These are phyloP conservation scores for Vitis vinifera DNA, from an alignment of 164 flowering plant genomes.

Conservation along the genomic window DNA sequence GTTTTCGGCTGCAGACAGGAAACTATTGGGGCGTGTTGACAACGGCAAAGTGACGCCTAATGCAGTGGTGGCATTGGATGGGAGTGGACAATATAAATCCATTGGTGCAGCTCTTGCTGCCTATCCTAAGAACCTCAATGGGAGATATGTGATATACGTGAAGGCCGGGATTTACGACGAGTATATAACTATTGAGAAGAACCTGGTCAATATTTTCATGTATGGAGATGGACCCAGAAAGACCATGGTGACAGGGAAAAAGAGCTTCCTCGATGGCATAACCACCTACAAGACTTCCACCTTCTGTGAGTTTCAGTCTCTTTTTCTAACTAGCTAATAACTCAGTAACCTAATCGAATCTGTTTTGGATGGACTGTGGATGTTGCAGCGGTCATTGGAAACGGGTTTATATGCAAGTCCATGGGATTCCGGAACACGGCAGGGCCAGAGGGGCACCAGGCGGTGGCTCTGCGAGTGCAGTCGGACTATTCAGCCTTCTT, in stretches of 20 bases:
- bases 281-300: slow-evolving; percentile 46
- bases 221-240: slow-evolving; percentile 67
- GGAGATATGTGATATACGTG: slow-evolving; percentile 50
- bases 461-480: slow-evolving; percentile 14
- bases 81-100: slow-evolving; percentile 50
- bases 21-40: slow-evolving; percentile 24
- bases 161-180: slow-evolving; percentile 64
- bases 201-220: slow-evolving; percentile 42
- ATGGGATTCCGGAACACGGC: slow-evolving; percentile 11
- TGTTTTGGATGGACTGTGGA: background rate
- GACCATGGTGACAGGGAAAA: slow-evolving; percentile 50
- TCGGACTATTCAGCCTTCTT: slow-evolving; percentile 2
- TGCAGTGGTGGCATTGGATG: slow-evolving; percentile 59
- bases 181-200: slow-evolving; percentile 33
- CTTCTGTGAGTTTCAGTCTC: slow-evolving; percentile 33
- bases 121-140: slow-evolving; percentile 35
- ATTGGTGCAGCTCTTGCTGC: slow-evolving; percentile 49
- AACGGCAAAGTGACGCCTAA: slow-evolving; percentile 27
- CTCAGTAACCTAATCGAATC: no score
- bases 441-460: slow-evolving; percentile 9
- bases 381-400: background rate
- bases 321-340: no score
- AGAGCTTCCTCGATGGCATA: slow-evolving; percentile 25
- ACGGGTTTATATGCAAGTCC: background rate
- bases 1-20: slow-evolving; percentile 37